phyloP scores from a whole-genome alignment of 768 basidiomycete genomes.

The Pleurotus tuber-regium region DNA sequence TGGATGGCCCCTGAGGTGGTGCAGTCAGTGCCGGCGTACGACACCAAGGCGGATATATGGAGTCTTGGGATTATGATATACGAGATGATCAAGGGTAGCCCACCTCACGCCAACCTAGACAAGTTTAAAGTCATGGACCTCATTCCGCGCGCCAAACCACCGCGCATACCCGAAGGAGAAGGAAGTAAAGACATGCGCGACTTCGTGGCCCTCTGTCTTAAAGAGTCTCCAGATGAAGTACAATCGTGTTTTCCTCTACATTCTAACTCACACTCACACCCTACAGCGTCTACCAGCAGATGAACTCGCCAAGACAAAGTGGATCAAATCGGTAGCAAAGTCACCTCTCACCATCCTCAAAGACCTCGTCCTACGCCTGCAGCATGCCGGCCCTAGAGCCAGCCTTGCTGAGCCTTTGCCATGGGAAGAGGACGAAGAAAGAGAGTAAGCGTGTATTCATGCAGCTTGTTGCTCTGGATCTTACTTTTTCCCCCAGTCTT shows the following conservation, averaged over 20 bases:
- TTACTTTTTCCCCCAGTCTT: conserved; percentile 15
- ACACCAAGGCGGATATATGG: conserved; percentile 98
- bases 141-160: conserved; percentile 83
- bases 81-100: conserved; percentile 96
- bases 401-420: conserved; percentile 71
- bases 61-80: conserved; percentile 94
- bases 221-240: conserved; percentile 79
- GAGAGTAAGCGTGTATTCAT: conserved; percentile 35
- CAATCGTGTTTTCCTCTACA: conserved; percentile 19
- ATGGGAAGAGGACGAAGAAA: conserved; percentile 71
- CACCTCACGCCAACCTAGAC: conserved; percentile 88
- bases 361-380: conserved; percentile 75
- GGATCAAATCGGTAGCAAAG: conserved; percentile 81
- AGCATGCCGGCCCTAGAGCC: conserved; percentile 73
- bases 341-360: conserved; percentile 63
- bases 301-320: conserved; percentile 82
- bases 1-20: conserved; percentile 99
- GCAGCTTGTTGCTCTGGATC: background rate
- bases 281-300: conserved; percentile 83
- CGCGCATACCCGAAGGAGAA: conserved; percentile 71
- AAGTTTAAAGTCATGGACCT: conserved; percentile 85
- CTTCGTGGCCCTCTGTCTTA: conserved; percentile 80
- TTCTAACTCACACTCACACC: conserved; percentile 12
- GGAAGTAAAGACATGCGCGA: conserved; percentile 86
- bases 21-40: conserved; percentile 84